phyloP scores from a whole-genome alignment of 352 stramenopile genomes.

The Phytophthora pistaciae region DNA sequence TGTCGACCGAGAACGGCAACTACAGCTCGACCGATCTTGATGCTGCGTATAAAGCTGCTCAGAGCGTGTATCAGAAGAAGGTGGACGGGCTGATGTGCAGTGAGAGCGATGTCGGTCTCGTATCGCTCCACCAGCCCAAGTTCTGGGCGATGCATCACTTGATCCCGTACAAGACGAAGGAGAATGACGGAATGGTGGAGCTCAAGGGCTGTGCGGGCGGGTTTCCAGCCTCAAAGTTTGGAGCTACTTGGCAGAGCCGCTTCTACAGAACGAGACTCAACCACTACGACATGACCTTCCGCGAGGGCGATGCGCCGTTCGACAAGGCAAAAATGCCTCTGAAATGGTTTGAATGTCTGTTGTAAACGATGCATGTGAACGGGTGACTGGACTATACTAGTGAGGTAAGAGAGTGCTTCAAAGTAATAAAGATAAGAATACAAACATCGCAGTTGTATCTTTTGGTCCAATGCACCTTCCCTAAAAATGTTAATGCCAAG shows the following conservation, averaged over 20 bases:
- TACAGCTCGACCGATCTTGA: slow-evolving; percentile 15
- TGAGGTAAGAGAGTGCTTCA: background rate
- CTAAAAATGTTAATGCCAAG: too few relatives aligned
- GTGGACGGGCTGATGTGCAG: slow-evolving; percentile 39
- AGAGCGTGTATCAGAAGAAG: slow-evolving; percentile 25
- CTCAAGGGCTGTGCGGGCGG: slow-evolving; percentile 31
- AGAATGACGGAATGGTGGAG: slow-evolving; percentile 38
- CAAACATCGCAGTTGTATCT: too few relatives aligned
- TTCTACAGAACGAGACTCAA: slow-evolving; percentile 38
- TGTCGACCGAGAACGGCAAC: slow-evolving; percentile 25
- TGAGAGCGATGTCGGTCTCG: slow-evolving; percentile 21
- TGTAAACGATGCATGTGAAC: slow-evolving; percentile 2
- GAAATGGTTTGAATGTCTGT: slow-evolving; percentile 67
- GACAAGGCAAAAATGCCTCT: slow-evolving; percentile 47
- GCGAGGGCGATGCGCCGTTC: slow-evolving; percentile 49
- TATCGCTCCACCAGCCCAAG: slow-evolving; percentile 18
- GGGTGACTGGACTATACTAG: background rate
- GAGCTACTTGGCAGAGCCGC: slow-evolving; percentile 2
- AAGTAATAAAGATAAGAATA: background rate
- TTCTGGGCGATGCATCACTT: slow-evolving; percentile 20
- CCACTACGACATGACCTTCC: slow-evolving; percentile 53
- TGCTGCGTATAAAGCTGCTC: slow-evolving; percentile 21
- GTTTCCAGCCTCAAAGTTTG: slow-evolving; percentile 9
- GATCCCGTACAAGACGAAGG: slow-evolving; percentile 22
- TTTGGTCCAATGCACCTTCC: too few relatives aligned